Conservation (phyloP, 208 protist species). For the Wallacemonas sp. region DNA sequence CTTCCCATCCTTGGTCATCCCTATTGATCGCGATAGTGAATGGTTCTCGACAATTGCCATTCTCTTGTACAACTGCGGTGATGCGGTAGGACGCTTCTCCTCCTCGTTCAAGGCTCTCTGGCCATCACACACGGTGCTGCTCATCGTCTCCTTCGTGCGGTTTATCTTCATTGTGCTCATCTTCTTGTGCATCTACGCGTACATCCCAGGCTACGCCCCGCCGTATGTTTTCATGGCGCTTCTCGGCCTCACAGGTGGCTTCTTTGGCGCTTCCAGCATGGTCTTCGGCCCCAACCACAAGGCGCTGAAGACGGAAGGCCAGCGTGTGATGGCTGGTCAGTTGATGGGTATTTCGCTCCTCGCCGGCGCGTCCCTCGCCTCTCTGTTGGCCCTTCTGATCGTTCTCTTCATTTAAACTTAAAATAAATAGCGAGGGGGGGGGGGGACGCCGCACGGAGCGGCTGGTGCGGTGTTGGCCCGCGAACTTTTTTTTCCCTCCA, state of each 20-base stretch:
- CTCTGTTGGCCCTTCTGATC: constrained; percentile 60
- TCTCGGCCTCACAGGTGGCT: constrained; percentile 77
- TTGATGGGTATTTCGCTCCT: constrained; percentile 79
- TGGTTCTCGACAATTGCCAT: constrained; percentile 85
- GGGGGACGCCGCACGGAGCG: no score
- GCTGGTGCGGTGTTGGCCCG: no score
- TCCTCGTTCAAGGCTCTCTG: constrained; percentile 52
- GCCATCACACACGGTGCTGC: constrained; percentile 40
- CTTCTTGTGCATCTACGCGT: constrained; percentile 75
- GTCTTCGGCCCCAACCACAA: constrained; percentile 64
- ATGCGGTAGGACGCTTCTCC: constrained; percentile 59
- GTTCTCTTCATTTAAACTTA: constrained; percentile 49
- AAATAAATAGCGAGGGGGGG: not conserved
- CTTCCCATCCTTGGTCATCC: constrained; percentile 70
- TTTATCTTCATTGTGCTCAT: constrained; percentile 68
- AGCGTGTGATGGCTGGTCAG: constrained; percentile 80
- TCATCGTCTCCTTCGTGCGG: constrained; percentile 38
- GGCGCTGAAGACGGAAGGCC: constrained; percentile 49
- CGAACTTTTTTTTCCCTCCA: constrained; percentile 4
- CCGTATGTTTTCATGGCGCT: constrained; percentile 58
- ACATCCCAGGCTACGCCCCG: constrained; percentile 65
- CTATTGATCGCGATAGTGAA: constrained; percentile 52
- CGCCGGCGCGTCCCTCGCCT: constrained; percentile 49
- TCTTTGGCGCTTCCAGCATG: constrained; percentile 72
- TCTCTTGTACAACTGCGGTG: constrained; percentile 80